A percentile compares a stretch with the other conserved stretches of the same genome.
Conservation (phyloP, 2,329 filamentous ascomycete species). For the Fusarium penzigii region DNA sequence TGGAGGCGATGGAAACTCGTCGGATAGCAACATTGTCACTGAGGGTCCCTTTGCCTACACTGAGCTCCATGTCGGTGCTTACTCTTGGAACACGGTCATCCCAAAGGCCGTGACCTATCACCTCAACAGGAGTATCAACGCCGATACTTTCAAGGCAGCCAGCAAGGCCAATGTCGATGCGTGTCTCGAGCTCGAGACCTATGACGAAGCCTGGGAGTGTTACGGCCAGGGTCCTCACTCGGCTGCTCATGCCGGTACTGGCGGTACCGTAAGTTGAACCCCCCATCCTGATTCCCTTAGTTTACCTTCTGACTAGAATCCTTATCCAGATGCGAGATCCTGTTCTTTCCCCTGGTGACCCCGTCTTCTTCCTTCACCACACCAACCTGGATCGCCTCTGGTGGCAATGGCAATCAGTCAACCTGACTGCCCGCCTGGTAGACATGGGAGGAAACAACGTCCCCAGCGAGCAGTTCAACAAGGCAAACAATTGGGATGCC, state of each 20-base stretch:
- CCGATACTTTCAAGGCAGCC: conserved; percentile 1
- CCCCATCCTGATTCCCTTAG: no score
- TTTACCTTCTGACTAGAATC: no score
- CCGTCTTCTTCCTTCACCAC: conserved; percentile 9
- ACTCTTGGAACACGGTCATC: no score
- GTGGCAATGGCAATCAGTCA: conserved; percentile 20
- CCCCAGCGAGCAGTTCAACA: conserved; percentile 1
- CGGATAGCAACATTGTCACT: conserved; percentile 2
- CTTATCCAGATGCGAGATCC: conserved; percentile 7
- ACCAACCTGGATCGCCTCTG: conserved; percentile 15
- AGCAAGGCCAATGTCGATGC: conserved; percentile 6
- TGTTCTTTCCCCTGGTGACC: conserved; percentile 10
- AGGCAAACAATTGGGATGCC: conserved; percentile 5
- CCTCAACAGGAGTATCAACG: not conserved
- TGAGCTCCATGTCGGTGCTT: conserved; percentile 2
- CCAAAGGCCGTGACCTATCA: no score
- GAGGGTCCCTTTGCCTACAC: conserved; percentile 12
- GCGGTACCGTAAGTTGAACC: conserved; percentile 7
- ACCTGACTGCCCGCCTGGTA: conserved; percentile 11
- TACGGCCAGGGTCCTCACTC: conserved; percentile 7
- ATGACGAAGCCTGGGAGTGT: conserved; percentile 10
- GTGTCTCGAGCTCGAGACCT: conserved; percentile 5
- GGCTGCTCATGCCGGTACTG: conserved; percentile 9
- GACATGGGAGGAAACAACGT: conserved; percentile 33
- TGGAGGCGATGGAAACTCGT: conserved; percentile 2